Percentiles rank a stretch among this genome's conserved stretches.
Evolutionary conservation across 2,329 filamentous ascomycete species (phyloP).

Genomic region (Epichloe sibirici): DNA sequence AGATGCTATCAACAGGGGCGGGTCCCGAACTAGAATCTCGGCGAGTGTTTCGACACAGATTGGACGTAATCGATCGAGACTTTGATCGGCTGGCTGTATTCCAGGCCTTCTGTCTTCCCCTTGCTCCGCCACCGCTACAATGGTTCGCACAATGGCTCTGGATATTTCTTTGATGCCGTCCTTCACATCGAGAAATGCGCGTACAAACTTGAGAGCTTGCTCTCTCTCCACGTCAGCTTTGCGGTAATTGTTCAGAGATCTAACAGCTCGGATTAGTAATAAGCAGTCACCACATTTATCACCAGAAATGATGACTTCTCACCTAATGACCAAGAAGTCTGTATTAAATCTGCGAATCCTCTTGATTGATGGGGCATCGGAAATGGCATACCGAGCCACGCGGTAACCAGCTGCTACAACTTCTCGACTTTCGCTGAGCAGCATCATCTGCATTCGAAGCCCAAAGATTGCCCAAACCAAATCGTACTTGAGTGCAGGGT

Average conservation of each 20-base stretch:
- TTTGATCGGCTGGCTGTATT: constrained; percentile 53
- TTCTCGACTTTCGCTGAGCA: constrained; percentile 88
- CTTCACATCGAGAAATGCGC: constrained; percentile 91
- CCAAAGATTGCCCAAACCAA: constrained; percentile 94
- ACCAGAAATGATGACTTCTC: not conserved
- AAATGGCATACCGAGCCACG: constrained; percentile 87
- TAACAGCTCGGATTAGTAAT: constrained; percentile 15
- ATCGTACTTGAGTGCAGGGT: constrained; percentile 92
- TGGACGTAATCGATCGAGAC: constrained; percentile 72
- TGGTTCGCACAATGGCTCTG: constrained; percentile 71
- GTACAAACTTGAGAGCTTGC: constrained; percentile 91
- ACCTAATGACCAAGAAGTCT: constrained; percentile 73
- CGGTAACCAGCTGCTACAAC: constrained; percentile 91
- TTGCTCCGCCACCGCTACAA: constrained; percentile 84
- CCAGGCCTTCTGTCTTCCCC: constrained; percentile 76
- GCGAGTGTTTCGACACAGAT: constrained; percentile 90
- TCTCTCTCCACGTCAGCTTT: constrained; percentile 96
- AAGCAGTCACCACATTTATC: not conserved
- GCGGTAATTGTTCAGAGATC: constrained; percentile 83
- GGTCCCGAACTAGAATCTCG: constrained; percentile 81
- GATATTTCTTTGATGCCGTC: constrained; percentile 83
- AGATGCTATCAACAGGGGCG: constrained; percentile 65
- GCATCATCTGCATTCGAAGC: constrained; percentile 85
- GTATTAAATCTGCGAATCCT: constrained; percentile 82
- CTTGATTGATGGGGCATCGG: constrained; percentile 76